phyloP scores from a whole-genome alignment of 352 stramenopile genomes.

The Pythium myriotylum region DNA sequence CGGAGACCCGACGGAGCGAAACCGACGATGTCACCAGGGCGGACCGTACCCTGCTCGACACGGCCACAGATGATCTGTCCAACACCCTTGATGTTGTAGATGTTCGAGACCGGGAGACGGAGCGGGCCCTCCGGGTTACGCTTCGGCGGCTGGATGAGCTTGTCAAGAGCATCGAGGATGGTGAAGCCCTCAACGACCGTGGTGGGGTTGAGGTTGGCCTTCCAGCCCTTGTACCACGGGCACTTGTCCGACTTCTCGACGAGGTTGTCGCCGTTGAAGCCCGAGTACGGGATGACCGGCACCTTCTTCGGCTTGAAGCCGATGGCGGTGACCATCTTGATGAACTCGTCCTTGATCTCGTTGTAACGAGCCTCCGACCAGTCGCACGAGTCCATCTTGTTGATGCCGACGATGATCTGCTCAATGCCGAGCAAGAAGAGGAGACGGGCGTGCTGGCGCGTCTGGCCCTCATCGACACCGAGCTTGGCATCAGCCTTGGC shows the following conservation, averaged over 20 bases:
- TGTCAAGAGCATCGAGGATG: constrained; percentile 67
- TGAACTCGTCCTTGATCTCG: constrained; percentile 83
- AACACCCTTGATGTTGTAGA: constrained; percentile 88
- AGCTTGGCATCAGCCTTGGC: constrained; percentile 65
- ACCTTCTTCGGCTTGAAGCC: constrained; percentile 82
- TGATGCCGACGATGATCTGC: constrained; percentile 82
- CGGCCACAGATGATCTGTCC: constrained; percentile 76
- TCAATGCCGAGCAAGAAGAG: constrained; percentile 65
- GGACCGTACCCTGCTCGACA: constrained; percentile 71
- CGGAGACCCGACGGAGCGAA: constrained; percentile 62
- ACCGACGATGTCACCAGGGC: constrained; percentile 64
- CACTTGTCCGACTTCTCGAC: constrained; percentile 62
- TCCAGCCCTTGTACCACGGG: constrained; percentile 83
- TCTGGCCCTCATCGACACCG: constrained; percentile 90
- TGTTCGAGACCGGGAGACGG: constrained; percentile 75
- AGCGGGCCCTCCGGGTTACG: constrained; percentile 55
- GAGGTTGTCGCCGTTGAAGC: constrained; percentile 84
- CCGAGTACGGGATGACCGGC: constrained; percentile 72
- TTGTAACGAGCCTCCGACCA: constrained; percentile 75
- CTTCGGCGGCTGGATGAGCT: constrained; percentile 51
- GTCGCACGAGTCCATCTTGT: constrained; percentile 84
- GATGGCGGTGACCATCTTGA: constrained; percentile 78
- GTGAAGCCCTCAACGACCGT: constrained; percentile 42
- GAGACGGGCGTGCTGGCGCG: constrained; percentile 92
- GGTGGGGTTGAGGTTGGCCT: constrained; percentile 53